A percentile compares a stretch with the other conserved stretches of the same genome.
Conservation (phyloP, 306 rosid genomes). For the Pyrus betulifolia region DNA sequence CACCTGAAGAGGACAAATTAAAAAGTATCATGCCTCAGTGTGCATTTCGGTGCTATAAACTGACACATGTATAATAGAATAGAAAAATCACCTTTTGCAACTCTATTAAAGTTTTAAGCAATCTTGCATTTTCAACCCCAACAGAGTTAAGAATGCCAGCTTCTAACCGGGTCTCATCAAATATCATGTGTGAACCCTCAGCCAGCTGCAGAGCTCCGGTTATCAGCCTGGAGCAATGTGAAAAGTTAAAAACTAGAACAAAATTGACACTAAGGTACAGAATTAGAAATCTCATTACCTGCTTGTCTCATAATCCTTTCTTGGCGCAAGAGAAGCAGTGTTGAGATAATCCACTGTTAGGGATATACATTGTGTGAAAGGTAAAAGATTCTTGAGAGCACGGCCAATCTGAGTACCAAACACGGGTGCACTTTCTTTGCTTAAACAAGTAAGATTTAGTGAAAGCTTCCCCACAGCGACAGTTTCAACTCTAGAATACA, state of each 20-base stretch:
- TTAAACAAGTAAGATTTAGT: slow-evolving; percentile 60
- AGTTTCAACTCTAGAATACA: slow-evolving; percentile 55
- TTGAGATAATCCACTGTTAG: slow-evolving; percentile 76
- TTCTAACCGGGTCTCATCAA: slow-evolving; percentile 76
- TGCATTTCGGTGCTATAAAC: neutral
- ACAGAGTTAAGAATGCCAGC: slow-evolving; percentile 68
- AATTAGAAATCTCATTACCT: slow-evolving; percentile 37
- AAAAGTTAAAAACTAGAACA: slow-evolving; percentile 8
- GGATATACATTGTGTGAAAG: slow-evolving; percentile 58
- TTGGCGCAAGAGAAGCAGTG: slow-evolving; percentile 62
- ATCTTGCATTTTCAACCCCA: slow-evolving; percentile 74
- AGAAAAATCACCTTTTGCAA: slow-evolving; percentile 57
- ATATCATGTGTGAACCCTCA: slow-evolving; percentile 77
- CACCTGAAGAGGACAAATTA: slow-evolving; percentile 45
- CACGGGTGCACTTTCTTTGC: slow-evolving; percentile 54
- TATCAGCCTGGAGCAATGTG: slow-evolving; percentile 48
- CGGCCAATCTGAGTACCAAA: slow-evolving; percentile 46
- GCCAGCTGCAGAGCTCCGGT: slow-evolving; percentile 83
- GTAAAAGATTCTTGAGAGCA: slow-evolving; percentile 62
- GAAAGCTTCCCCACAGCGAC: slow-evolving; percentile 88
- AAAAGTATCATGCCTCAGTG: neutral
- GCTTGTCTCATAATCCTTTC: slow-evolving; percentile 69
- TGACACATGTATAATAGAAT: neutral
- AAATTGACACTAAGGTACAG: neutral
- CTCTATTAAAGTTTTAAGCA: slow-evolving; percentile 56